Conservation (phyloP, 768 basidiomycete genomes). For the Boletus rubescentipes region DNA sequence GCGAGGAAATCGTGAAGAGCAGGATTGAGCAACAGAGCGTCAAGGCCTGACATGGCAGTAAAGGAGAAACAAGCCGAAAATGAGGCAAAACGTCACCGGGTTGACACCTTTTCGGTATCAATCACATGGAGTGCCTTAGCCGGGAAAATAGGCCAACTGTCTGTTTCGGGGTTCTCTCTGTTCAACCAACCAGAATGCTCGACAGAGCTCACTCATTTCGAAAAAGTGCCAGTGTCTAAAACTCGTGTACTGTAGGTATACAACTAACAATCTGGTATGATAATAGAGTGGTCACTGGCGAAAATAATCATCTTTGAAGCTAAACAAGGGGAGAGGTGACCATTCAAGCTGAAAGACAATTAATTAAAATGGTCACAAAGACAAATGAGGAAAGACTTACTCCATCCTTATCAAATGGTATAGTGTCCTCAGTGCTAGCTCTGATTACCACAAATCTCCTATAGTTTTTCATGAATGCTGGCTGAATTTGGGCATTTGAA, state of each 20-base stretch:
- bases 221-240: not conserved
- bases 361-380: not conserved
- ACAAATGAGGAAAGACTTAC: constrained; percentile 36
- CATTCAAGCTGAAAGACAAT: constrained; percentile 54
- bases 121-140: constrained; percentile 23
- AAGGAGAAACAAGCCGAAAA: not conserved
- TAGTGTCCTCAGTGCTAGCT: constrained; percentile 33
- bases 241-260: not conserved
- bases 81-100: not conserved
- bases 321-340: constrained; percentile 43
- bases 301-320: constrained; percentile 61
- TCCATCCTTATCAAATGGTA: constrained; percentile 37
- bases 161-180: not conserved
- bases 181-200: not conserved
- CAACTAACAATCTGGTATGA: not conserved
- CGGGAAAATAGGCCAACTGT: no score
- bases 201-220: not conserved
- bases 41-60: constrained; percentile 25
- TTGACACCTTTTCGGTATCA: constrained; percentile 2
- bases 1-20: constrained; percentile 87
- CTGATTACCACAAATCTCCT: constrained; percentile 66
- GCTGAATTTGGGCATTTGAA: constrained; percentile 56
- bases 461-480: constrained; percentile 56
- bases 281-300: not conserved
- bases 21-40: constrained; percentile 49